Base-by-base conservation (phyloP, 768 basidiomycete genomes). In the Tylopilus felleus region DNA sequence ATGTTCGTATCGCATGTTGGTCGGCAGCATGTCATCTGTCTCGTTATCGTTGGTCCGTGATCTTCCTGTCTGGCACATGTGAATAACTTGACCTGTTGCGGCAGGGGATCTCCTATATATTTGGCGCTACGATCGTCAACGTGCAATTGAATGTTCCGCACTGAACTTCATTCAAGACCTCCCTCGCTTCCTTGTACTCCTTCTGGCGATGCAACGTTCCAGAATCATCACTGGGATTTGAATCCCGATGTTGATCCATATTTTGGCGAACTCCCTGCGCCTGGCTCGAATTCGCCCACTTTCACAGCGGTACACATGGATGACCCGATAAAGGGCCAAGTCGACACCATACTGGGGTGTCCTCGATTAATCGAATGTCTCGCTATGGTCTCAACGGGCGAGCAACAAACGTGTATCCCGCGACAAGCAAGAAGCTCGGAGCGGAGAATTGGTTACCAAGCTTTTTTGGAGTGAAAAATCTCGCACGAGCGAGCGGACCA, bases 1-100 rank as follows among this genome's bases (percentile, higher is more conserved):
- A 45, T 55, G 39, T 47, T 56, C 17, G 45, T 50, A 28, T 47
- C 49, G 16, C 39, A 56, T 56, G 46, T 21, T 56, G 55, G 31
- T 31, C 45, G 49, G 10, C 19, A 51, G 10, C 49, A 51, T 19
- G 55, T 17, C 17, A 51, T 56, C 39, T 51, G 49, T 8, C 49
- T 56, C 12, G 1, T 17, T 5, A 16, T 51, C 5, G 42, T 23
- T 2, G n/a, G n/a, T n/a, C n/a, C n/a, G n/a, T n/a, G n/a, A n/a
- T n/a, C n/a, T n/a, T n/a, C n/a, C n/a, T n/a, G n/a, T n/a, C n/a
- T n/a, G n/a, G n/a, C n/a, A n/a, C n/a, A n/a, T n/a, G n/a, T n/a
- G n/a, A n/a, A 36, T 17, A 17, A 17, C 17, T 36, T 16, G 4
- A 36, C 35, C 17, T 8, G 31, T 35, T 17, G 46, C 8, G 2